Evolutionary conservation across 2,329 filamentous ascomycete species (phyloP).

Genomic region (Hymenoscyphus repandus): DNA sequence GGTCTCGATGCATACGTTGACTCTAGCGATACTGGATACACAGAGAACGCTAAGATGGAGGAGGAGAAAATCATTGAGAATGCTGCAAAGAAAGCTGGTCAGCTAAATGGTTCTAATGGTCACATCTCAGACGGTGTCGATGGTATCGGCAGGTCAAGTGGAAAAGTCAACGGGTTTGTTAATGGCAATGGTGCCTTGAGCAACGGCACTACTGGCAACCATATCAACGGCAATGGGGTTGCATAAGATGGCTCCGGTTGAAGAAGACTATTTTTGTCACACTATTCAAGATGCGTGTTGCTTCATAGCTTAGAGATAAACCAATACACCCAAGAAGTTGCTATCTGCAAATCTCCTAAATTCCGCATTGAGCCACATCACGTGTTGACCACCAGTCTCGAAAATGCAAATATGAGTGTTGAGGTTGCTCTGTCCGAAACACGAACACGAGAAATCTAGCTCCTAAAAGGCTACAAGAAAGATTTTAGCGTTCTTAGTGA

Average conservation of each 20-base stretch:
- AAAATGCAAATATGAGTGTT: neutral
- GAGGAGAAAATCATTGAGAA: slow-evolving; percentile 24
- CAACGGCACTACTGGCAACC: neutral
- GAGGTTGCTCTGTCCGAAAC: no score
- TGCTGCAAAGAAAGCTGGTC: slow-evolving; percentile 22
- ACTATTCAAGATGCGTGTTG: no score
- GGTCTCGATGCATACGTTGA: slow-evolving; percentile 68
- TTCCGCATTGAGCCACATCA: neutral
- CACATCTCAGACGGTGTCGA: slow-evolving; percentile 10
- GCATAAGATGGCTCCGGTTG: neutral
- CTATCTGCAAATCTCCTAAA: neutral
- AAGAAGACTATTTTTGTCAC: neutral
- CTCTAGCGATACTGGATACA: slow-evolving; percentile 59
- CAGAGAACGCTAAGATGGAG: slow-evolving; percentile 25
- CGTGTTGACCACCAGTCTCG: no score
- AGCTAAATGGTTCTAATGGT: slow-evolving; percentile 20
- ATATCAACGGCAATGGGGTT: neutral
- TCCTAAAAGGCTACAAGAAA: no score
- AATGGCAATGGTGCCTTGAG: slow-evolving; percentile 9
- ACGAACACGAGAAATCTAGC: no score
- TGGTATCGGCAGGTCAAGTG: neutral
- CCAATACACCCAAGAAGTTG: neutral
- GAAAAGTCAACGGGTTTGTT: neutral
- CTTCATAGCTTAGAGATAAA: no score
- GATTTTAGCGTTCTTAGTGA: no score